A percentile compares a stretch with the other conserved stretches of the same genome.
Conservation (phyloP, 345 rosid species). For the Raphanus sativus region DNA sequence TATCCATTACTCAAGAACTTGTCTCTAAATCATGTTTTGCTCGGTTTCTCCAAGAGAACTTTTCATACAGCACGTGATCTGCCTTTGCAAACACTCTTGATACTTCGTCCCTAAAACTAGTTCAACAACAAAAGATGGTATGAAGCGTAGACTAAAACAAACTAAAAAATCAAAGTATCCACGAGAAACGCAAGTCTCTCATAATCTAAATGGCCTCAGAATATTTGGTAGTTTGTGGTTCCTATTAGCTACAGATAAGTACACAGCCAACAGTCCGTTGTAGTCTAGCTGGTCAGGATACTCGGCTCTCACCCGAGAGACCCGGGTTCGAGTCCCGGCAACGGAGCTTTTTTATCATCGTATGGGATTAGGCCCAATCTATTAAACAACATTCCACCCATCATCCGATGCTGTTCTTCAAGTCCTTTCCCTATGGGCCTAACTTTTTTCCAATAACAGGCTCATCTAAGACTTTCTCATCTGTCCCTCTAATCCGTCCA, state of each 20-base stretch:
- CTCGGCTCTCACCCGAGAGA: constrained; percentile 64
- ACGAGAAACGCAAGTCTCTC: not conserved
- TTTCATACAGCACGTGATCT: not conserved
- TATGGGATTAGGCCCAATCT: not conserved
- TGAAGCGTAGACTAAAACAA: not conserved
- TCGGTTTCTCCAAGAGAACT: not conserved
- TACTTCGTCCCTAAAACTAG: not conserved
- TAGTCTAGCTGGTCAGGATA: constrained; percentile 61
- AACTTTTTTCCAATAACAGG: not conserved
- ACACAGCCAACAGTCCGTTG: not conserved
- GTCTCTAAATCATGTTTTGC: not conserved
- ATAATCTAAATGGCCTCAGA: not conserved
- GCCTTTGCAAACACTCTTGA: not conserved
- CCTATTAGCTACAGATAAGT: not conserved
- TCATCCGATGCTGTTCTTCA: too few relatives aligned
- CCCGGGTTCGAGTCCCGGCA: constrained; percentile 28
- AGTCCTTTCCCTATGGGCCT: not conserved
- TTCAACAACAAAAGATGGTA: not conserved
- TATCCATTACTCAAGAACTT: not conserved
- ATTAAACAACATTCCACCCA: too few relatives aligned
- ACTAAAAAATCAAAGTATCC: not conserved
- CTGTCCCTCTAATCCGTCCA: not conserved
- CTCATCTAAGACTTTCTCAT: not conserved
- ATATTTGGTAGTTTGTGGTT: not conserved
- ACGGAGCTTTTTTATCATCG: not conserved